phyloP scores from a whole-genome alignment of 257 asterid species.

The Nicotiana otophora region DNA sequence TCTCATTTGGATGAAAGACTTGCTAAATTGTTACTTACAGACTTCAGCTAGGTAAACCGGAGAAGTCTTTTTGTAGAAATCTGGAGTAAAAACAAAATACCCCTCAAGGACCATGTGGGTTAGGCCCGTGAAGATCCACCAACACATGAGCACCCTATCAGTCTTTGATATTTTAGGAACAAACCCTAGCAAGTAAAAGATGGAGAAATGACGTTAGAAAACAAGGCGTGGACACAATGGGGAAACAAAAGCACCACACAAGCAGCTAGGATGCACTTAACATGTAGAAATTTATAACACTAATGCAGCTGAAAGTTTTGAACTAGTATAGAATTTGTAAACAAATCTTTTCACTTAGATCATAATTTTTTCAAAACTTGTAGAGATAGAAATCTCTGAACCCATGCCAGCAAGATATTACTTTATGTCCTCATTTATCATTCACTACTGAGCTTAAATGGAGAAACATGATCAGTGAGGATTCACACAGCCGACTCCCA shows the following conservation, averaged over 20 bases:
- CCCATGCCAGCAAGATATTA: not conserved
- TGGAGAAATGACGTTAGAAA: not conserved
- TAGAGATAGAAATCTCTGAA: not conserved
- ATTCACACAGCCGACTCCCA: no score
- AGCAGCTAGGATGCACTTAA: not conserved
- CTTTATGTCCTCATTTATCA: not conserved
- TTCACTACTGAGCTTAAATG: not conserved
- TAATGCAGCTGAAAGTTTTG: not conserved
- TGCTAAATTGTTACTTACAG: conserved; percentile 49
- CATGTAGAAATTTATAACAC: not conserved
- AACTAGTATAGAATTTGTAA: not conserved
- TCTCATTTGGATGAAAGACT: not conserved
- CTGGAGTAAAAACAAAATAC: conserved; percentile 72
- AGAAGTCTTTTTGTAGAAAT: conserved; percentile 56
- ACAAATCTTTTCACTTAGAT: not conserved
- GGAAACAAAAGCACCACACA: not conserved
- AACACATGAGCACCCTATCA: conserved; percentile 81
- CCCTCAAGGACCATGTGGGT: conserved; percentile 89
- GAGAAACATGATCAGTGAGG: no score
- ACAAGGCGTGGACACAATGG: not conserved
- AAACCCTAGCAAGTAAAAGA: conserved; percentile 36
- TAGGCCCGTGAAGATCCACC: conserved; percentile 97
- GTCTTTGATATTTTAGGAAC: conserved; percentile 50
- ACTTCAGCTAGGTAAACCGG: conserved; percentile 85
- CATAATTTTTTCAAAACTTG: not conserved